phyloP scores from a whole-genome alignment of 345 rosid genomes.

The Dipteronia sinensis region DNA sequence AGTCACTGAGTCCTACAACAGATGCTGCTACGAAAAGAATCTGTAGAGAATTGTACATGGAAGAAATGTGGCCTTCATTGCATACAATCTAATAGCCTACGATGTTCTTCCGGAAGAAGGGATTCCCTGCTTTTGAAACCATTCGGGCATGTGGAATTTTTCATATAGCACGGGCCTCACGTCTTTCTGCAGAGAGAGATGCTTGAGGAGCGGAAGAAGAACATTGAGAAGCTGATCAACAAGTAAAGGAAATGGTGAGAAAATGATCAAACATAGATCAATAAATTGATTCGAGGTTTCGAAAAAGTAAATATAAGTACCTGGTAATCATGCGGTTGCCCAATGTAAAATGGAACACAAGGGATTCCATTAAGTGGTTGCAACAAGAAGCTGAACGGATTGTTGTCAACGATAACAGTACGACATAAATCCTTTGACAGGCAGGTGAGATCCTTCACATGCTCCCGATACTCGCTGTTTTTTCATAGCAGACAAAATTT shows the following conservation, averaged over 20 bases:
- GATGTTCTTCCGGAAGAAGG: slow-evolving; percentile 58
- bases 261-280: slow-evolving; percentile 8
- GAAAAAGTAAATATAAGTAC: slow-evolving; percentile 26
- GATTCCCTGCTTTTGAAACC: slow-evolving; percentile 96
- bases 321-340: slow-evolving; percentile 80
- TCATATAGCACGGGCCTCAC: slow-evolving; percentile 76
- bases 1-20: slow-evolving; percentile 11
- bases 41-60: slow-evolving; percentile 19
- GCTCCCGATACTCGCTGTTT: slow-evolving; percentile 77
- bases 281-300: not conserved
- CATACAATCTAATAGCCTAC: slow-evolving; percentile 11
- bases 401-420: slow-evolving; percentile 89
- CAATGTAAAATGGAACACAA: slow-evolving; percentile 86
- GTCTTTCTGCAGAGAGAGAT: slow-evolving; percentile 79
- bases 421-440: slow-evolving; percentile 72
- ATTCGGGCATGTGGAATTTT: slow-evolving; percentile 87
- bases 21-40: slow-evolving; percentile 25
- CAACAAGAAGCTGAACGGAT: slow-evolving; percentile 93
- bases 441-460: slow-evolving; percentile 90
- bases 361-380: slow-evolving; percentile 98
- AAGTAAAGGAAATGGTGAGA: slow-evolving; percentile 9
- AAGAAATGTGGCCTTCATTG: not conserved
- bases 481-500: not conserved
- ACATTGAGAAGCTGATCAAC: slow-evolving; percentile 79
- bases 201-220: slow-evolving; percentile 87